Percentiles rank a stretch among this genome's conserved stretches.
These are phyloP conservation scores for Saksenaea vasiformis DNA, from an alignment of 371 early-diverging fungal genomes.

Conservation along the genomic window DNA sequence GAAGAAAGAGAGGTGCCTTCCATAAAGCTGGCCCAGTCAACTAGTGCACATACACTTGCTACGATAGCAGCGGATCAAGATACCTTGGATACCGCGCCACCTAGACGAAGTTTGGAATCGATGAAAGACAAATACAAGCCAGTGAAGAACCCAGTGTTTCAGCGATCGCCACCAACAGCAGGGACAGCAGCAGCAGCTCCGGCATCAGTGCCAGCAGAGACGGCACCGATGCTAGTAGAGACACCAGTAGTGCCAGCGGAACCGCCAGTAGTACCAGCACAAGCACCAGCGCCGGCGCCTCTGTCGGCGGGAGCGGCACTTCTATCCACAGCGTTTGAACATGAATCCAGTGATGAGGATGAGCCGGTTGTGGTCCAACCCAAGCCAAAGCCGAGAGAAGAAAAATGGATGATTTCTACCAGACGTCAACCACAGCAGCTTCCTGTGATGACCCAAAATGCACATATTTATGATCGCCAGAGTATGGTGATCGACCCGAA, in stretches of 20 bases:
- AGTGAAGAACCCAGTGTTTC: slow-evolving; percentile 16
- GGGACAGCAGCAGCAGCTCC: neutral
- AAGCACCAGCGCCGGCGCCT: neutral
- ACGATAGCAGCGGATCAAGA: neutral
- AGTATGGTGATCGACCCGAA: neutral
- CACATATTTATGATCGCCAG: slow-evolving; percentile 23
- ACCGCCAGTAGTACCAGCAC: neutral
- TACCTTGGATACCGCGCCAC: neutral
- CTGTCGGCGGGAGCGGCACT: slow-evolving; percentile 1
- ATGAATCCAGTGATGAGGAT: slow-evolving; percentile 13
- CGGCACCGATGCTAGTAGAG: neutral
- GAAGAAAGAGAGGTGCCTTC: neutral
- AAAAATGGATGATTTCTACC: slow-evolving; percentile 27
- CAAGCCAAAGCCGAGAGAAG: slow-evolving; percentile 16
- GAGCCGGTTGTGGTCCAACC: slow-evolving; percentile 4
- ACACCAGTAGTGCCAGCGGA: neutral
- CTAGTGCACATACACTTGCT: neutral
- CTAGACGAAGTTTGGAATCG: neutral
- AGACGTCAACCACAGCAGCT: slow-evolving; percentile 22
- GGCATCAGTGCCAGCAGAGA: neutral
- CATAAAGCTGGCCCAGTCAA: neutral
- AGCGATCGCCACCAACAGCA: neutral
- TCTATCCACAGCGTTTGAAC: neutral
- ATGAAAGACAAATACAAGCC: slow-evolving; percentile 15
- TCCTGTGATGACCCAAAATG: slow-evolving; percentile 19